Percentiles rank a stretch among this genome's conserved stretches.
These are phyloP conservation scores for Umbelopsis sp. DNA, from an alignment of 192 early-diverging fungal species.

Conservation along the genomic window DNA sequence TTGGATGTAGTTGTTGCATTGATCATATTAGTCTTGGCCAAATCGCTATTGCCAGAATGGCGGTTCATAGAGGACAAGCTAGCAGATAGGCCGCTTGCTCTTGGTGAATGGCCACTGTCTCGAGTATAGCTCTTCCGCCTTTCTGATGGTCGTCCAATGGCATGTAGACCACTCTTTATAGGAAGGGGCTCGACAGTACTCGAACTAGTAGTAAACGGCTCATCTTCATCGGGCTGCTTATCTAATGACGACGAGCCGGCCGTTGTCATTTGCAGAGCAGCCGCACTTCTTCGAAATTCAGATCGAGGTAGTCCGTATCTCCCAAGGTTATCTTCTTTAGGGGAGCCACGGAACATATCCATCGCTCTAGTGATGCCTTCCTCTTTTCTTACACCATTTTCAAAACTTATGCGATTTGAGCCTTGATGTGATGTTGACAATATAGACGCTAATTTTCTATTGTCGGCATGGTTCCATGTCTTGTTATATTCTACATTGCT, in stretches of 20 bases:
- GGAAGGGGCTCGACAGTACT: slow-evolving; percentile 56
- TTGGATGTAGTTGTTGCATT: background rate
- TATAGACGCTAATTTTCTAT: slow-evolving; percentile 19
- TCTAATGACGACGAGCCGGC: background rate
- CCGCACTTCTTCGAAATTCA: slow-evolving; percentile 19
- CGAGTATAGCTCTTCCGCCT: slow-evolving; percentile 13
- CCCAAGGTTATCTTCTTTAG: slow-evolving; percentile 17
- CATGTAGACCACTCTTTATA: slow-evolving; percentile 37
- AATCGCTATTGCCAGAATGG: slow-evolving; percentile 40
- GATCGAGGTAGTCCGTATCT: slow-evolving; percentile 17
- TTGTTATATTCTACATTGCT: slow-evolving; percentile 19
- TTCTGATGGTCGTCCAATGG: slow-evolving; percentile 1
- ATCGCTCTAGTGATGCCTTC: slow-evolving; percentile 12
- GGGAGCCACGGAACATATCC: slow-evolving; percentile 32
- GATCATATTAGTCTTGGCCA: slow-evolving; percentile 3
- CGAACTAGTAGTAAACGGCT: slow-evolving; percentile 45
- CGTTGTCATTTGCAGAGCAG: slow-evolving; percentile 14
- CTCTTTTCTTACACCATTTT: slow-evolving; percentile 23
- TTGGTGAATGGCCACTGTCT: slow-evolving; percentile 26
- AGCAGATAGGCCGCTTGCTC: slow-evolving; percentile 19
- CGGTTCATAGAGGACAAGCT: slow-evolving; percentile 37
- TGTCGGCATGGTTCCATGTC: slow-evolving; percentile 32
- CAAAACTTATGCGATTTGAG: slow-evolving; percentile 27
- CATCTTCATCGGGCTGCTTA: slow-evolving; percentile 43
- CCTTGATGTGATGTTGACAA: slow-evolving; percentile 33